Evolutionary conservation across 2,329 filamentous ascomycete species (phyloP), one percentile per base, ranked within the genome.

Genomic region (Xylariomycetidae sp.): DNA sequence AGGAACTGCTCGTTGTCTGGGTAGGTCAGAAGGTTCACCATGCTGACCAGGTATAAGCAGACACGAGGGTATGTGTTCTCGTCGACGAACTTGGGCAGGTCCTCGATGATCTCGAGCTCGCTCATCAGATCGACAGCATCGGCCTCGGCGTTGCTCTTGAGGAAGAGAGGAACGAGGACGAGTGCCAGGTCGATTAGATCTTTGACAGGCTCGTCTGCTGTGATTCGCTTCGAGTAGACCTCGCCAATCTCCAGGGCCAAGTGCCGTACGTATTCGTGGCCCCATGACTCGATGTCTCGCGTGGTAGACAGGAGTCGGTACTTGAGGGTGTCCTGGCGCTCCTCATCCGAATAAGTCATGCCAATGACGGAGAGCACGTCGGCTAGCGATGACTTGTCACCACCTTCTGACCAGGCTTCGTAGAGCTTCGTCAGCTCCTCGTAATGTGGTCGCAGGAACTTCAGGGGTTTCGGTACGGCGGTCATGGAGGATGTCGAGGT

Each of bases 401-500:
- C 78, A 44, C 87, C 79, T 36, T 75, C 74, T 4, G 83, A 74
- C 92, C 93, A 98, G 59, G 82, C 76, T 39, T 94, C 89, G 68
- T 95, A 95, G 18, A 89, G 70, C 60, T 84, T 84, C 43, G 83
- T 83, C 56, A 98, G 72, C 37, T 83, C 79, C 64, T 93, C 85
- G 67, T 96, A 98, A 64, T 98, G 90, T 48, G 90, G 92, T 68
- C 92, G 79, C 44, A 98, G 76, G 62, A 98, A 98, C 65, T 98
- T 98, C 53, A 98, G 75, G 20, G 92, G 92, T 67, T 98, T 98
- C 16, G 93, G 92, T 42, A 98, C 92, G 39, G 92, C 92, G 30
- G 92, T 98, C 92, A 98, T 98, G 28, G 93, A 98, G 39, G 89
- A 96, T 47, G 92, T 98, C 39, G 92, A 95, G 35, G 92, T 98